Base-by-base conservation (phyloP, 345 rosid species). In the Boechera divaricarpa region DNA sequence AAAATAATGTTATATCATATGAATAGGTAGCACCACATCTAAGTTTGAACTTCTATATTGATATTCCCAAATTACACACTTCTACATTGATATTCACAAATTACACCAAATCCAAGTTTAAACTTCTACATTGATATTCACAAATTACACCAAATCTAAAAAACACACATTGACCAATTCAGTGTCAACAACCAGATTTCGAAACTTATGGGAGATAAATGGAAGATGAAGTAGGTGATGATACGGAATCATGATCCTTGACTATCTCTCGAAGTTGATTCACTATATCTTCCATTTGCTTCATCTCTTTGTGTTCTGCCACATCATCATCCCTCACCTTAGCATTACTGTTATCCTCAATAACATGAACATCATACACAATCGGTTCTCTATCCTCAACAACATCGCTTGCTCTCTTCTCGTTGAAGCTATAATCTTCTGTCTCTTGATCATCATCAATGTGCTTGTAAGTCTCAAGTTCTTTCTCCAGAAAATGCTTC, bases 401-500 rank as follows among this genome's bases (percentile, higher is more conserved):
- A 26, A 24, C n/a, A 24, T 69, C 54, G 6, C 41, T 10, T 7
- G 9, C 62, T 32, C 5, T 57, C 21, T 57, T 32, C 10, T 60
- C 65, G 7, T 55, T 12, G 35, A 55, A 55, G n/a, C 16, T 29
- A 15, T 5, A 53, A 9, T 41, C 82, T 28, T 28, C 12, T 3
- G 7, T 62, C 21, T 42, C 67, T 41, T 62, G 35, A 42, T 76
- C 83, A 51, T 77, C 81, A 65, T 73, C 72, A 84, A 79, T 77
- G 80, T 87, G 84, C 81, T 83, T 84, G 65, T 88, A 87, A 60
- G 91, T 81, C 72, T 88, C 90, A 62, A 90, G 81, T 86, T 94
- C 98, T 72, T 85, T 88, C 85, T 89, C 97, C 67, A 92, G 75
- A 83, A 85, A 84, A 81, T 85, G 90, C 55, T 85, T 90, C 74